Evolutionary conservation across 805 yeast genomes (phyloP).

Genomic region (Zygoascus flipseniorum): DNA sequence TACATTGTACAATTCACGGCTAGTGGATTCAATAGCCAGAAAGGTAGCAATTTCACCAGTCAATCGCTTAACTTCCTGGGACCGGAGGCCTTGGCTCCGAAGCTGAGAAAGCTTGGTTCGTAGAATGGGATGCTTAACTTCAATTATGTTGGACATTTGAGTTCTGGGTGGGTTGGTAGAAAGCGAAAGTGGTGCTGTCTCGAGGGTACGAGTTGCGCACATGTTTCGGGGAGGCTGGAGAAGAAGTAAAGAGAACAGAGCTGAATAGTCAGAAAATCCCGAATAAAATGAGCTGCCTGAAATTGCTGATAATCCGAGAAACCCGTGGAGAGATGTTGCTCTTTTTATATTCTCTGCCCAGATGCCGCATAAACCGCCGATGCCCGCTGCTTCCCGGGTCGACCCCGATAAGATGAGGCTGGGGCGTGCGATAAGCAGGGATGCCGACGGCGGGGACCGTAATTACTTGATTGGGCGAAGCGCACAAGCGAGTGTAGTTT

Average conservation of each 20-base stretch:
- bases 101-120: constrained; percentile 21
- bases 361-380: not conserved
- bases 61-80: constrained; percentile 17
- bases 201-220: not conserved
- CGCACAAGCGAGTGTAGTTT: too few species aligned
- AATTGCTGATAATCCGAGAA: not conserved
- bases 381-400: not conserved
- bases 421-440: not conserved
- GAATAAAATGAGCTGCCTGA: not conserved
- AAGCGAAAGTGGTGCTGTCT: not conserved
- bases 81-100: constrained; percentile 14
- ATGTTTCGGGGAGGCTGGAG: not conserved
- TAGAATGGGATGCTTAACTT: constrained; percentile 20
- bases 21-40: constrained; percentile 23
- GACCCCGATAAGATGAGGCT: not conserved
- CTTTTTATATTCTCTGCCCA: not conserved
- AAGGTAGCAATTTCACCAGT: constrained; percentile 18
- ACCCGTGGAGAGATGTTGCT: not conserved
- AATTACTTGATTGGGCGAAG: too few species aligned
- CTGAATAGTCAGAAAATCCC: not conserved
- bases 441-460: too few species aligned
- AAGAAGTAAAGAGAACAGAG: not conserved
- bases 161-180: not conserved
- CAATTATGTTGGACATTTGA: constrained; percentile 1
- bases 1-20: constrained; percentile 12